phyloP scores from a whole-genome alignment of 208 protist species.

The Phytomonas sp. region DNA sequence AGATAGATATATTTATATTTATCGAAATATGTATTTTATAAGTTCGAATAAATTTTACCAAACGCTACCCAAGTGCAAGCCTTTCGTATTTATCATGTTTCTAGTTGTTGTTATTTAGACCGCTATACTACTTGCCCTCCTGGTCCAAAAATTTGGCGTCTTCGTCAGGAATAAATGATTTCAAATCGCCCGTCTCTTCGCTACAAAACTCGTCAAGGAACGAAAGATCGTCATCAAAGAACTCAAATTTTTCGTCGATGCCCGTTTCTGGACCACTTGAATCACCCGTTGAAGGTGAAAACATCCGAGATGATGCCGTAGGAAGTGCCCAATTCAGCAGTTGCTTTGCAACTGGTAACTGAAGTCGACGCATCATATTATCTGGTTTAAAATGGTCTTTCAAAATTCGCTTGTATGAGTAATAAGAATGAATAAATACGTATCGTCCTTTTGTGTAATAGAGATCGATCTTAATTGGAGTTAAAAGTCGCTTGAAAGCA shows the following conservation, averaged over 20 bases:
- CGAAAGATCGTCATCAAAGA: conserved; percentile 68
- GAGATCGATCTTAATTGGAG: neutral
- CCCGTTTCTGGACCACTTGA: neutral
- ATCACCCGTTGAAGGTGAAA: neutral
- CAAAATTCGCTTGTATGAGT: neutral
- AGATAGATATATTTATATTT: neutral
- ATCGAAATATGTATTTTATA: neutral
- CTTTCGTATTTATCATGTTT: neutral
- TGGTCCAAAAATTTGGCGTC: conserved; percentile 28
- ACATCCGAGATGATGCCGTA: neutral
- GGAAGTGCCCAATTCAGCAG: neutral
- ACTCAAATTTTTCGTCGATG: conserved; percentile 37
- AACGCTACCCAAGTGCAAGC: neutral
- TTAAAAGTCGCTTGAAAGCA: neutral
- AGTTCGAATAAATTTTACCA: neutral
- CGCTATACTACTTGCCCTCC: conserved; percentile 9
- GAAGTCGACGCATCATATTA: conserved; percentile 6
- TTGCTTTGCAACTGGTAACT: neutral
- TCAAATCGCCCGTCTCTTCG: conserved; percentile 46
- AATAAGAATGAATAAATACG: neutral
- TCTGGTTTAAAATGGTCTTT: neutral
- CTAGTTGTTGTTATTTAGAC: neutral
- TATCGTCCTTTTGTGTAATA: neutral
- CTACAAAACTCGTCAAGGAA: conserved; percentile 76
- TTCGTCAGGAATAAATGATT: conserved; percentile 58